Base-by-base conservation (phyloP, 345 rosid genomes). In the Durio zibethinus region DNA sequence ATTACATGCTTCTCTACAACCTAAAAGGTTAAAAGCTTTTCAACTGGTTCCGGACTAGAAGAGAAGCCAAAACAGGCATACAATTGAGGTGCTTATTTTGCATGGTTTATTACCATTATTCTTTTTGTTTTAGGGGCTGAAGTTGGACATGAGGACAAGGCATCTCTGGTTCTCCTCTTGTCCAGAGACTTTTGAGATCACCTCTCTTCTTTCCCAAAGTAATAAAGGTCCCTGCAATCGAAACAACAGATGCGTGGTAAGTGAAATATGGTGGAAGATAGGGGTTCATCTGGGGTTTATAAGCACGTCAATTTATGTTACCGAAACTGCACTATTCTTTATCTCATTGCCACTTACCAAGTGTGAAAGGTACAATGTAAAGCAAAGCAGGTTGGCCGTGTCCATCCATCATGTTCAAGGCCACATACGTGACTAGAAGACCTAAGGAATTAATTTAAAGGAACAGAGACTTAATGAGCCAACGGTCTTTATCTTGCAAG, bases 331-430 rank as follows among this genome's bases (percentile, higher is more conserved):
- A 40, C 20, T 11, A 4, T 57, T 70, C 48, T 62, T 47, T 42
- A 50, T 18, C 18, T 52, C 60, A 53, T 8, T 33, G 35, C 18
- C 10, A 73, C 85, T 91, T 88, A 93, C 99, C 98, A 6, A 96
- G 94, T 23, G 92, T 92, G 84, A 96, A 96, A 3, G 99, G 98
- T 70, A 96, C 99, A 2, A 96, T 93, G 84, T 96, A 93, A 66
- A 96, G 98, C 84, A 96, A 78, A 36, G 99, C 99, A 10, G 99
- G 99, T 74, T 93, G 99, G 52, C 99, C 99, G 77, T 91, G 99
- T 75, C 98, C 98, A 43, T 96, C 99, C 99, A 93, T 93, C 90
- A 93, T 79, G 86, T 93, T 93, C 83, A 96, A 79, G 21, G 99
- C 99, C 73, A 96, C 85, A 61, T 96, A 96, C 15, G 99, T 96